Evolutionary conservation across 2,329 filamentous ascomycete species (phyloP).

Genomic region (Thelonectria rubi): DNA sequence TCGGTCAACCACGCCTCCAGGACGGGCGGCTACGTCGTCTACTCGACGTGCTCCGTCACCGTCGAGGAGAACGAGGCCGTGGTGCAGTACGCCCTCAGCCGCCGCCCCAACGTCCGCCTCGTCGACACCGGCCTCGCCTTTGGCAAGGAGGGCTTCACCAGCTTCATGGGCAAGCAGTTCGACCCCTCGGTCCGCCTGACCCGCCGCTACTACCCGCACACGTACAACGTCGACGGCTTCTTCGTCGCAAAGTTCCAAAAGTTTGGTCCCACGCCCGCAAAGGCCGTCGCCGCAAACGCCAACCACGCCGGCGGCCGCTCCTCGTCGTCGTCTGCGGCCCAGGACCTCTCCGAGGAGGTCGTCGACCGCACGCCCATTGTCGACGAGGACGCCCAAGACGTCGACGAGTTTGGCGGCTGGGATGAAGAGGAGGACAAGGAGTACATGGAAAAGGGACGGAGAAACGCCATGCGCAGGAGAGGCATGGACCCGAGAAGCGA

Average conservation of each 20-base stretch:
- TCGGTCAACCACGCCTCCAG: conserved; percentile 91
- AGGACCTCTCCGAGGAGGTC: conserved; percentile 52
- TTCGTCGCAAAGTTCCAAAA: conserved; percentile 99
- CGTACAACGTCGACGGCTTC: conserved; percentile 97
- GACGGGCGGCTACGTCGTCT: conserved; percentile 93
- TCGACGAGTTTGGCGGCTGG: conserved; percentile 74
- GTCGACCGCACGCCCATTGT: conserved; percentile 76
- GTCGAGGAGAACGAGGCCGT: conserved; percentile 92
- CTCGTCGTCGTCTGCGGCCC: conserved; percentile 21
- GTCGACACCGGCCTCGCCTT: conserved; percentile 92
- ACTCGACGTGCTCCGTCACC: conserved; percentile 95
- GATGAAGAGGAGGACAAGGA: conserved; percentile 77
- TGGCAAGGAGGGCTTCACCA: conserved; percentile 91
- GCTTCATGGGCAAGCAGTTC: conserved; percentile 91
- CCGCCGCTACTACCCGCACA: conserved; percentile 86
- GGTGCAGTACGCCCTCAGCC: conserved; percentile 90
- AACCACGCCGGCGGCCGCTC: conserved; percentile 49
- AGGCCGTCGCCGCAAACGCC: conserved; percentile 44
- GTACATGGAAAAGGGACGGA: conserved; percentile 77
- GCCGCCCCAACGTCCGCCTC: conserved; percentile 91
- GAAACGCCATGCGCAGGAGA: conserved; percentile 76
- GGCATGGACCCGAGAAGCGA: conserved; percentile 75
- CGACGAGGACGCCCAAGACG: conserved; percentile 55
- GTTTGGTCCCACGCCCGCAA: conserved; percentile 76
- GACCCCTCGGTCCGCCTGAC: conserved; percentile 85